Percentiles rank a stretch among this genome's conserved stretches.
These are phyloP conservation scores for Logfia minima DNA, from an alignment of 129 eudicot species.

Conservation along the genomic window DNA sequence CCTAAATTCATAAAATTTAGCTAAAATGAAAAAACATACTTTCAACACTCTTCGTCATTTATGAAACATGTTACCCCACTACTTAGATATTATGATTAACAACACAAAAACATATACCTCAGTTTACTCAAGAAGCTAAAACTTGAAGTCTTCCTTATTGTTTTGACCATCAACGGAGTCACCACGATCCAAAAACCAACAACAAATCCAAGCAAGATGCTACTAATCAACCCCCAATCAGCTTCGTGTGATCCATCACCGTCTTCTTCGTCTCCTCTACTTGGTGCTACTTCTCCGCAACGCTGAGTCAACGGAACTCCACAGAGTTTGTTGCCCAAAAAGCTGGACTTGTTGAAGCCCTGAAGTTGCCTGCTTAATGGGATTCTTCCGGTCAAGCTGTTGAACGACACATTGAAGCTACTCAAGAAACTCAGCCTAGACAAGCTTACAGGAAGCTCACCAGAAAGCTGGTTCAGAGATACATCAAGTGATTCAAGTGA, in stretches of 20 bases:
- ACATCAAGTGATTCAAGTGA: slow-evolving; percentile 32
- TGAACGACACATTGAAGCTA: slow-evolving; percentile 35
- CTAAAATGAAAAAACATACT: no score
- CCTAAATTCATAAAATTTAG: no score
- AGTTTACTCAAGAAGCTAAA: no score
- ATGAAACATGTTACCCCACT: no score
- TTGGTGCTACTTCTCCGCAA: neutral
- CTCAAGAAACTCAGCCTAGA: slow-evolving; percentile 24
- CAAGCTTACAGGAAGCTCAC: slow-evolving; percentile 33
- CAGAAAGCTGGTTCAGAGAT: slow-evolving; percentile 32
- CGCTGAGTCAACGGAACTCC: slow-evolving; percentile 18
- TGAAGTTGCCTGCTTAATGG: slow-evolving; percentile 41
- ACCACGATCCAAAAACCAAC: slow-evolving; percentile 5
- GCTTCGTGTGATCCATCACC: neutral
- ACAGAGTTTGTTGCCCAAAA: slow-evolving; percentile 37
- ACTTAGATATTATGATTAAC: no score
- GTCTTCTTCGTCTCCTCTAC: neutral
- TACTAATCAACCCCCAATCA: slow-evolving; percentile 21
- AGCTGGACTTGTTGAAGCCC: slow-evolving; percentile 27
- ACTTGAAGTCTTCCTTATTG: no score
- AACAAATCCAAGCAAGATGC: neutral
- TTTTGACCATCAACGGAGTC: neutral
- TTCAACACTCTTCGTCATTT: no score
- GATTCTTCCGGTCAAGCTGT: slow-evolving; percentile 35
- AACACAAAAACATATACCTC: no score